phyloP scores from a whole-genome alignment of 805 yeast genomes.

The Nakazawaea ernobii region DNA sequence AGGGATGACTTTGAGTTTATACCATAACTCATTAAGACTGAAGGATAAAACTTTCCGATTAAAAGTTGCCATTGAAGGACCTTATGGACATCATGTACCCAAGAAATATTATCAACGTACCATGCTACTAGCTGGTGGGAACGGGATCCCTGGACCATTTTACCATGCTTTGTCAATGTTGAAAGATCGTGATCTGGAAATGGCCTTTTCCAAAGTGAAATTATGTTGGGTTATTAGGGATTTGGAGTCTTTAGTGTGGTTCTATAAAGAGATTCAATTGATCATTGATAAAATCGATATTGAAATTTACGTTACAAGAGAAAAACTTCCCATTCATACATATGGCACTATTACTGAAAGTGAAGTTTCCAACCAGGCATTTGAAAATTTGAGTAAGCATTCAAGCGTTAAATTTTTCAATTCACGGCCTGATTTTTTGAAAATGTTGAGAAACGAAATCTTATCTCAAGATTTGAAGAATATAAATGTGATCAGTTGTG shows the following conservation, averaged over 20 bases:
- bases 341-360: not conserved
- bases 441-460: constrained; percentile 31
- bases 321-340: constrained; percentile 3
- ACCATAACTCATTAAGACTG: constrained; percentile 19
- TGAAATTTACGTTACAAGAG: constrained; percentile 19
- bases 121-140: constrained; percentile 49
- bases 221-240: constrained; percentile 44
- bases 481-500: constrained; percentile 49
- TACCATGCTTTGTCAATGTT: constrained; percentile 32
- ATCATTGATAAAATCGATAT: constrained; percentile 14
- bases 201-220: constrained; percentile 25
- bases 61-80: constrained; percentile 46
- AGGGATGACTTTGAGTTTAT: constrained; percentile 40
- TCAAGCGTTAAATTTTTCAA: constrained; percentile 33
- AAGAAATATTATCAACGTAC: constrained; percentile 35
- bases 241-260: constrained; percentile 35
- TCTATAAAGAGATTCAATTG: constrained; percentile 33
- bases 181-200: constrained; percentile 13
- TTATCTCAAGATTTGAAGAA: constrained; percentile 28
- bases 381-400: constrained; percentile 11
- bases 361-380: not conserved
- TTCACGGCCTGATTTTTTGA: constrained; percentile 40
- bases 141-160: constrained; percentile 51
- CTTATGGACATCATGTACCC: constrained; percentile 41
- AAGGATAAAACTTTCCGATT: constrained; percentile 25